Evolutionary conservation across 75 land plant species (phyloP), one percentile per base, ranked within the genome.

Genomic region (Pinus tabuliformis): DNA sequence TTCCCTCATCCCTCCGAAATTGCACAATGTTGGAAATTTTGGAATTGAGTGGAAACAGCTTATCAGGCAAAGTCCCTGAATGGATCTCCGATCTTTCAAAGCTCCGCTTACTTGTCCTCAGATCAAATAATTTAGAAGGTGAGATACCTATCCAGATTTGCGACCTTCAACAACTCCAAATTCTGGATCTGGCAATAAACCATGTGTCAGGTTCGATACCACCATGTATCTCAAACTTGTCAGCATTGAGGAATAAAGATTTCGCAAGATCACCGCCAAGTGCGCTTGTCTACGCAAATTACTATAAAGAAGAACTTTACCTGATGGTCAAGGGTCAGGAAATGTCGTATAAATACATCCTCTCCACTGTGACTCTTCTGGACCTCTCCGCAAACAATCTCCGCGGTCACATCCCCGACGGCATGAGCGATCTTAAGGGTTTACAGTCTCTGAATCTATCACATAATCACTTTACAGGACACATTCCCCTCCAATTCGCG

Each of bases 341-440:
- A n/a, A 24, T 18, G 63, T 28, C 63, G 63, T 62, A 70, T 18
- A 39, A 70, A 20, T 33, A 70, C 39, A 70, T 39, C 16, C 72
- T 39, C 9, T 70, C 45, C 14, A 18, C 4, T n/a, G 22, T 70
- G 72, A 37, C 39, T 36, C 52, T 45, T 45, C 62, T 73, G 6
- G 78, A 77, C 26, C 52, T 77, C 9, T 77, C 78, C 3, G 36
- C 18, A 28, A 78, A 78, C 54, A 60, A 57, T 18, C 33, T 78
- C 6, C 7, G 33, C 18, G 79, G 79, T 33, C 33, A 62, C 2
- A 57, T 78, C 39, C 79, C 79, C 6, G 3, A 13, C 2, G 33
- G 12, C 9, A 6, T 78, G 13, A 56, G 76, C 37, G 24, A 13
- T 17, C 58, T 73, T 14, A 76, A 56, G 12, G 18, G 45, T 16